Conservation (phyloP, 208 protist genomes). For the Tritrichomonas musculus region DNA sequence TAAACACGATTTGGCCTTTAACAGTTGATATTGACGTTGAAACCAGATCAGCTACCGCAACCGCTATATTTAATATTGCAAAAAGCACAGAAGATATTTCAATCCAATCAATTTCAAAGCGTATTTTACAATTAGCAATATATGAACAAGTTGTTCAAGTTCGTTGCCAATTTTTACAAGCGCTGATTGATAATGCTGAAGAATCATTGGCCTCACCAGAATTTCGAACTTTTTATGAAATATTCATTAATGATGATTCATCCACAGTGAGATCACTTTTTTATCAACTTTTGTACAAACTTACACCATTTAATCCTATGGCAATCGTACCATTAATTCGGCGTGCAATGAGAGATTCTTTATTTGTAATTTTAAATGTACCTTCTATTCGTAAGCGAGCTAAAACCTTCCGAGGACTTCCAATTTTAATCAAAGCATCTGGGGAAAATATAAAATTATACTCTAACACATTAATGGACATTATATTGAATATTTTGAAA, state of each 20-base stretch:
- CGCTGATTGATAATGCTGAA: background rate
- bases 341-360: background rate
- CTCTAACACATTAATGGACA: background rate
- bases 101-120: background rate
- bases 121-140: background rate
- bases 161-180: background rate
- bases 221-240: background rate
- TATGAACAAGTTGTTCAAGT: background rate
- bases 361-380: background rate
- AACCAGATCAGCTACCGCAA: background rate
- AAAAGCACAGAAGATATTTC: background rate
- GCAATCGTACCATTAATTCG: background rate
- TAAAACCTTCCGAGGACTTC: background rate
- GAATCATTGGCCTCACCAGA: background rate
- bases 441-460: background rate
- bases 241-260: slow-evolving; percentile 30
- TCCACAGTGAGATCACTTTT: background rate
- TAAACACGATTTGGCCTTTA: background rate
- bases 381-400: background rate
- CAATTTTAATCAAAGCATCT: background rate
- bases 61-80: background rate
- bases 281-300: background rate
- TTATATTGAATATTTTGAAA: background rate
- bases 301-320: background rate
- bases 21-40: background rate